A percentile compares a stretch with the other conserved stretches of the same genome.
Conservation (phyloP, 352 stramenopile species). For the Phytophthora citricola region DNA sequence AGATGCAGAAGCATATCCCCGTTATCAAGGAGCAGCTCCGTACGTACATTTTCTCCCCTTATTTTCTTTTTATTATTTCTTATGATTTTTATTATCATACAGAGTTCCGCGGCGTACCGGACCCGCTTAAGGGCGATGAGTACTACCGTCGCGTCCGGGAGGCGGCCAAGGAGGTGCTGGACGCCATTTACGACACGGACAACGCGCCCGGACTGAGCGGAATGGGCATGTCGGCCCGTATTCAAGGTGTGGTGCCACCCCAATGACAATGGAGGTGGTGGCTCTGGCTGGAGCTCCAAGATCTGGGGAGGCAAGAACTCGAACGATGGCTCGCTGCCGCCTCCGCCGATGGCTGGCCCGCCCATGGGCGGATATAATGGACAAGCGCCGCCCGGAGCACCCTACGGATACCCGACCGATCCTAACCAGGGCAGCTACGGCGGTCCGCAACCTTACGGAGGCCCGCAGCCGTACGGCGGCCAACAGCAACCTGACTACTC, state of each 20-base stretch:
- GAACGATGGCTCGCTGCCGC: constrained; percentile 60
- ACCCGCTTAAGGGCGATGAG: constrained; percentile 95
- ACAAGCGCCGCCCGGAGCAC: constrained; percentile 24
- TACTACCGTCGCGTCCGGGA: constrained; percentile 93
- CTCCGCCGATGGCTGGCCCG: constrained; percentile 56
- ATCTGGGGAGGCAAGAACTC: constrained; percentile 71
- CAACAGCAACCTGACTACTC: constrained; percentile 63
- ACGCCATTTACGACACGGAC: constrained; percentile 94
- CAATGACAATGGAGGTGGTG: constrained; percentile 42
- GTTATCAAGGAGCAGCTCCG: constrained; percentile 93
- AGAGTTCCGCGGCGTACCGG: constrained; percentile 92
- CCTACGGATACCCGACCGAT: constrained; percentile 61
- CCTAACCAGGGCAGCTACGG: constrained; percentile 55
- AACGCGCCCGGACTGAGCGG: constrained; percentile 61
- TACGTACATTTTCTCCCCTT: constrained; percentile 41
- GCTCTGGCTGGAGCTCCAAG: constrained; percentile 76
- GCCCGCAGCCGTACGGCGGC: constrained; percentile 40
- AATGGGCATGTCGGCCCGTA: constrained; percentile 85
- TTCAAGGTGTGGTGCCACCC: constrained; percentile 75
- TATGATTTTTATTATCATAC: constrained; percentile 10
- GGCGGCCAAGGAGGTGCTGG: constrained; percentile 94
- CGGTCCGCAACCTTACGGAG: constrained; percentile 52
- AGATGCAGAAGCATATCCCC: constrained; percentile 92
- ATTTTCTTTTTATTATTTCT: constrained; percentile 5
- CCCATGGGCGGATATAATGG: constrained; percentile 60